Percentiles rank a stretch among this genome's conserved stretches.
phyloP scores from a whole-genome alignment of 169 alveolate genomes.

The Eimeria necatrix region DNA sequence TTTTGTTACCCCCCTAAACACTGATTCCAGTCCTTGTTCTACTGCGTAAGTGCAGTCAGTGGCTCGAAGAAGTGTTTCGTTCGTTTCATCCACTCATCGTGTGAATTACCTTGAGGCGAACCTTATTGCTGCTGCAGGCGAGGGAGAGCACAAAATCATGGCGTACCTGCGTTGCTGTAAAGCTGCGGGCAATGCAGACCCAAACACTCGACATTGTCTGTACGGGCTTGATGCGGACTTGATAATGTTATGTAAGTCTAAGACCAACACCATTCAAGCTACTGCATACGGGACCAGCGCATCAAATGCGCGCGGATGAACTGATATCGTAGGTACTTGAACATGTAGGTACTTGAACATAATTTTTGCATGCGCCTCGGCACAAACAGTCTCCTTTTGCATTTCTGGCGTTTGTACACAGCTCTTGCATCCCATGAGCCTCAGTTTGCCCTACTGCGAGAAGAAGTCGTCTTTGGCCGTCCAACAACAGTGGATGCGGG shows the following conservation, averaged over 20 bases:
- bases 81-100: no score
- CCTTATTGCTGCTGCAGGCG: conserved; percentile 92
- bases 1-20: no score
- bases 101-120: no score
- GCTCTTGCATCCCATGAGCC: conserved; percentile 96
- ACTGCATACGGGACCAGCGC: no score
- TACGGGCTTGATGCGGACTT: conserved; percentile 99
- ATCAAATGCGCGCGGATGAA: no score
- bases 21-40: no score
- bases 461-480: conserved; percentile 88
- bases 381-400: no score
- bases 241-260: conserved; percentile 93
- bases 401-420: neutral
- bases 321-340: no score
- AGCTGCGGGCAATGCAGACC: conserved; percentile 74
- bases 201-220: conserved; percentile 97
- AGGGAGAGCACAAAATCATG: conserved; percentile 99
- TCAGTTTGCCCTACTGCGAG: conserved; percentile 93
- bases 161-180: conserved; percentile 95
- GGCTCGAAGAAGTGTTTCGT: no score
- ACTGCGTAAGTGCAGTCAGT: no score
- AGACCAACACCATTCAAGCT: neutral
- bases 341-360: no score
- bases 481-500: conserved; percentile 29
- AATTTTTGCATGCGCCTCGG: no score